Evolutionary conservation across 345 rosid genomes (phyloP), one percentile per base, ranked within the genome.

Genomic region (Linum usitatissimum): DNA sequence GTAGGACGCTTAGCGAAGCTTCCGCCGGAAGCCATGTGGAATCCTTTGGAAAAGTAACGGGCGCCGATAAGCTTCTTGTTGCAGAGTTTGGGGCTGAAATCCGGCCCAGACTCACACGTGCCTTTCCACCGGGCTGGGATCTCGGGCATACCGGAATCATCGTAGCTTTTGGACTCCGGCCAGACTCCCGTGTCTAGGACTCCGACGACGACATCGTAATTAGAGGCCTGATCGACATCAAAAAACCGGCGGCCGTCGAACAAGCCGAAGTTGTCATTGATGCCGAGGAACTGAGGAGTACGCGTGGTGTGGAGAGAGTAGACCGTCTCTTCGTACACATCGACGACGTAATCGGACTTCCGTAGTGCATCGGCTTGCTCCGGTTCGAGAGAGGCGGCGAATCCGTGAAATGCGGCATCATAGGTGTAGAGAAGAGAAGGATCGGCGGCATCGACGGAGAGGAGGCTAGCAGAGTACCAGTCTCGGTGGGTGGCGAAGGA

Each of bases 141-240:
- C 68, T 62, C 83, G 0, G 96, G 78, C 92, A 88, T 86, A 2
- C 80, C 86, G 0, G 77, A 36, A 55, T 86, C 98, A 56, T 80
- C 82, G 20, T 76, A 88, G 14, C 90, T 83, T 59, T 71, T 76
- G 0, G 88, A 85, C 69, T 86, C 96, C 0, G 98, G 98, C 98
- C 92, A 88, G 15, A 88, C 84, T 1, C 98, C 98, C 0, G 95
- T 86, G 51, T 92, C 98, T 0, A 92, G 79, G 18, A 92, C 95
- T 0, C 98, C 98, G 18, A 92, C 69, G 6, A 88, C 31, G 30
- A 92, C 92, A 31, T 75, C 85, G 17, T 23, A 23, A 23, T 66
- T 63, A 4, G 83, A 75, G 12, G 88, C 73, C 0, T 68, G 78
- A 9, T 65, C 77, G 17, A 80, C 73, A 45, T 74, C 78, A 14